Evolutionary conservation across 2,329 filamentous ascomycete genomes (phyloP).

Genomic region (Venturia carpophila): DNA sequence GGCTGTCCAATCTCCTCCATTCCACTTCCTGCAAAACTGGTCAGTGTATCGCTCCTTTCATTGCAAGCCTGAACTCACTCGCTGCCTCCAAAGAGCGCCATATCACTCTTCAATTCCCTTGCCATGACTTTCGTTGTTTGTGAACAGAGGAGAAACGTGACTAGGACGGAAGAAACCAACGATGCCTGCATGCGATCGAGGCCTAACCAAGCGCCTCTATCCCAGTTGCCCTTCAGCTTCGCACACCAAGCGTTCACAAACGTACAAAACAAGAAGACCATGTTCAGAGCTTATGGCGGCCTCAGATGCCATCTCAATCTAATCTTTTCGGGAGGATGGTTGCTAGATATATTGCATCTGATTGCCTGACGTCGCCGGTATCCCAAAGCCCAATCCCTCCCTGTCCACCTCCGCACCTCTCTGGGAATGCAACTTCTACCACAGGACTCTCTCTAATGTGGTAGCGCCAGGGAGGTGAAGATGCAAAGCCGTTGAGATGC

Average conservation of each 20-base stretch:
- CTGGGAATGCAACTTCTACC: neutral
- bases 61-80: neutral
- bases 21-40: constrained; percentile 39
- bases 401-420: constrained; percentile 3
- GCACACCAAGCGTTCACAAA: constrained; percentile 7
- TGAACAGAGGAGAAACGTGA: constrained; percentile 4
- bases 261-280: constrained; percentile 2
- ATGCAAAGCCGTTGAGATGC: neutral
- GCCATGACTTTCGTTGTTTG: constrained; percentile 11
- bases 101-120: constrained; percentile 3
- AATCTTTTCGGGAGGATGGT: neutral
- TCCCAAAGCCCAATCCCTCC: neutral
- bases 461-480: neutral
- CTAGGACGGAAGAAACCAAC: constrained; percentile 6
- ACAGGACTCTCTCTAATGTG: neutral
- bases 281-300: neutral
- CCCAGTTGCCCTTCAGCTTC: neutral
- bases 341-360: neutral
- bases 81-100: constrained; percentile 10
- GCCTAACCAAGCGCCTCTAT: constrained; percentile 6
- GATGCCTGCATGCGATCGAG: constrained; percentile 8
- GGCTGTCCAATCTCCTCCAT: constrained; percentile 53
- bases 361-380: neutral
- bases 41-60: neutral
- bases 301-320: neutral